Evolutionary conservation across 2,329 filamentous ascomycete genomes (phyloP), one percentile per base, ranked within the genome.

Genomic region (Clonostachys rosea): DNA sequence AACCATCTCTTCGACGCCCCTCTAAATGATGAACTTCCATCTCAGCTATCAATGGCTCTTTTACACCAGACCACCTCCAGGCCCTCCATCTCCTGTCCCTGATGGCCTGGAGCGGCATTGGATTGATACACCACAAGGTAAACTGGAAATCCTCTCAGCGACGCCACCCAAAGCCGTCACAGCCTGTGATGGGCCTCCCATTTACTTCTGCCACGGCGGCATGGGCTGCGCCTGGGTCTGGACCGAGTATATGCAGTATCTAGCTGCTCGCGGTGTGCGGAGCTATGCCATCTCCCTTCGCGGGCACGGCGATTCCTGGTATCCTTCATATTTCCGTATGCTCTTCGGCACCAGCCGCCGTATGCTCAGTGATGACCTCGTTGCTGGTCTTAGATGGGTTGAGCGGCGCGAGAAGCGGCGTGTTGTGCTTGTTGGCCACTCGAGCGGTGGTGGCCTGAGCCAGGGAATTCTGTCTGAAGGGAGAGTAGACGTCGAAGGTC

Each of bases 161-260:
- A n/a, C 36, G n/a, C 36, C 36, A 4, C 17, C 36, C 7, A n/a
- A 7, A 8, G 8, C 12, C 7, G 14, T 52, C 58, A 30, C 24
- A 10, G 13, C 66, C 70, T 2, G 46, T 53, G 3, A 50, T 48
- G 17, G 46, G 39, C 39, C 66, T 10, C 68, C 73, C 3, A 57
- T 79, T 12, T 69, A 79, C 61, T 78, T 80, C 59, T 63, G 70
- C 34, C 76, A 81, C 51, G 77, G 76, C 37, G 75, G 75, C 43
- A 78, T 79, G 65, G 77, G 76, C 39, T 66, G 66, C 46, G 78
- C 77, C 8, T 71, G 69, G 57, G 67, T 78, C 17, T 81, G 75
- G 74, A 62, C 71, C 9, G 65, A 71, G 40, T 81, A 76, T 53
- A 72, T 81, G 66, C 62, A 60, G 20, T 75, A 66, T 53, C 70